phyloP scores from a whole-genome alignment of 139 green algal species.

The Nannochloris sp. region DNA sequence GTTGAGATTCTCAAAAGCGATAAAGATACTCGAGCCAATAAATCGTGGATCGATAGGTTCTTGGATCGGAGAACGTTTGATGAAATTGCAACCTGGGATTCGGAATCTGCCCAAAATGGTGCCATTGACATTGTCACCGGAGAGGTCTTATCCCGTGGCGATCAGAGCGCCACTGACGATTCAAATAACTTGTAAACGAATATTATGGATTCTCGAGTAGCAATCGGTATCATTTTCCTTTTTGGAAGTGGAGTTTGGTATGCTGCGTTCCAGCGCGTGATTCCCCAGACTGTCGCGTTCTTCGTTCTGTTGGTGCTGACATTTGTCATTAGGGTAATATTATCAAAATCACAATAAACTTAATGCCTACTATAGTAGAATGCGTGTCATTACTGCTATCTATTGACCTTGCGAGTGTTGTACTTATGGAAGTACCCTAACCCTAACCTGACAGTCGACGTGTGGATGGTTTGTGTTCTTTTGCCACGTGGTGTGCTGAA shows the following conservation, averaged over 20 bases:
- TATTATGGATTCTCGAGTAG: not conserved
- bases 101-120: not conserved
- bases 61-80: slow-evolving; percentile 14
- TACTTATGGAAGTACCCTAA: too few species aligned
- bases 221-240: not conserved
- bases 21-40: slow-evolving; percentile 13
- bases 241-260: not conserved
- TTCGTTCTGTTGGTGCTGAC: slow-evolving; percentile 3
- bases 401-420: not conserved
- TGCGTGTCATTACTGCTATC: not conserved
- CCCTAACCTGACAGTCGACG: too few species aligned
- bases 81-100: slow-evolving; percentile 5
- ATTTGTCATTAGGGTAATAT: slow-evolving; percentile 2
- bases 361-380: not conserved
- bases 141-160: slow-evolving; percentile 1
- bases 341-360: not conserved
- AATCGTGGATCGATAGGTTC: slow-evolving; percentile 25
- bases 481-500: too few species aligned
- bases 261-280: not conserved
- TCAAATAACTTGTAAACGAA: too few species aligned
- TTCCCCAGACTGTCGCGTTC: not conserved
- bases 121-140: slow-evolving; percentile 27
- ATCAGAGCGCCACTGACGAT: too few species aligned
- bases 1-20: slow-evolving; percentile 29
- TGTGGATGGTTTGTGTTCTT: too few species aligned